phyloP scores from a whole-genome alignment of 176 grass and related monocot genomes.

The Musa troglodytarum region DNA sequence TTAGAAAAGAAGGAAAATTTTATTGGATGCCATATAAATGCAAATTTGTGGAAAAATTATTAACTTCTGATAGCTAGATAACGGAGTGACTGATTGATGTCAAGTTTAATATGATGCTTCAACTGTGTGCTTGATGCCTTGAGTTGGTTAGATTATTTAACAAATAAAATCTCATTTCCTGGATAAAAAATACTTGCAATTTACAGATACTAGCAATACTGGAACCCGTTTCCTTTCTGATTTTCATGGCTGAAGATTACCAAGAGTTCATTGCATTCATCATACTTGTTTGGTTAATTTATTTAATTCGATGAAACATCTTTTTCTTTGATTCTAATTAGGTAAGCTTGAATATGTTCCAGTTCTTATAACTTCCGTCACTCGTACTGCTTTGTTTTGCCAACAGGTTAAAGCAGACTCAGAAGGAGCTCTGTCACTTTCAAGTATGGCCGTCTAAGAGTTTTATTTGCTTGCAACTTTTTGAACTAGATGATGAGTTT shows the following conservation, averaged over 20 bases:
- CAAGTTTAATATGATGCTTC: background rate
- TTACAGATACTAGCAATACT: too few relatives aligned
- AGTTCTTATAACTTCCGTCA: too few relatives aligned
- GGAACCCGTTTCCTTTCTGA: background rate
- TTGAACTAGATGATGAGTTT: slow-evolving; percentile 75
- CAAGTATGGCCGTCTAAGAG: slow-evolving; percentile 62
- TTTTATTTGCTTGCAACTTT: slow-evolving; percentile 85
- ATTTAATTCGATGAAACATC: background rate
- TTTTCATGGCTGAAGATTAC: background rate
- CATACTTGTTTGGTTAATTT: background rate
- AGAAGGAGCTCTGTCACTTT: slow-evolving; percentile 73
- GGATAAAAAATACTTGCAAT: too few relatives aligned
- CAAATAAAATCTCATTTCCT: too few relatives aligned
- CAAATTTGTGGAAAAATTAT: background rate
- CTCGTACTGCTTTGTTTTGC: slow-evolving; percentile 13
- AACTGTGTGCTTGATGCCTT: background rate
- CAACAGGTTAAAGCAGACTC: slow-evolving; percentile 45
- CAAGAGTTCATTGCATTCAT: background rate
- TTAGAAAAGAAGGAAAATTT: too few relatives aligned
- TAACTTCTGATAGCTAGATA: background rate
- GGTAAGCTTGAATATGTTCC: background rate
- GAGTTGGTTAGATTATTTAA: too few relatives aligned
- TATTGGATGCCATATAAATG: background rate
- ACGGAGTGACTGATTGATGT: background rate
- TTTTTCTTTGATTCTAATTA: background rate